A percentile compares a stretch with the other conserved stretches of the same genome.
Evolutionary conservation across 805 yeast species (phyloP).

Genomic region (Candida alai): DNA sequence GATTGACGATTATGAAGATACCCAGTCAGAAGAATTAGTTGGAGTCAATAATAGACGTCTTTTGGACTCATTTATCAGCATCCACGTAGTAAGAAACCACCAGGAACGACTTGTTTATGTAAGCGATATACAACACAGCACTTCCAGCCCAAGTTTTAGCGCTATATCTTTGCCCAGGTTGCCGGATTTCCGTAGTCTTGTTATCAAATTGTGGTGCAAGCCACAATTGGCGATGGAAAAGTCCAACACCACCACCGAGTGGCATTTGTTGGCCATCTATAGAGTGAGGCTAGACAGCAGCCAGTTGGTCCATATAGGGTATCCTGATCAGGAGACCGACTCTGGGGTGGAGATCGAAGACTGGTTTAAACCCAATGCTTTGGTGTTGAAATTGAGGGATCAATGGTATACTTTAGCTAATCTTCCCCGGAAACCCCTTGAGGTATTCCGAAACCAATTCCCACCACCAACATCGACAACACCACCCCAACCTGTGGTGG

Average conservation of each 20-base stretch:
- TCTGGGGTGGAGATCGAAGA: conserved; percentile 7
- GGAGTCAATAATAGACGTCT: conserved; percentile 14
- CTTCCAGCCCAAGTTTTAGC: conserved; percentile 26
- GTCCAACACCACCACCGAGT: conserved; percentile 9
- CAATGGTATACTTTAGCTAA: conserved; percentile 17
- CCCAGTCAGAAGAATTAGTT: conserved; percentile 7
- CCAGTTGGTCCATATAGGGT: conserved; percentile 11
- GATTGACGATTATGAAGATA: not conserved
- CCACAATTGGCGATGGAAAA: not conserved
- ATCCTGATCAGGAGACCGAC: too few species aligned
- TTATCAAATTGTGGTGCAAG: conserved; percentile 19
- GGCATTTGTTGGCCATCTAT: conserved; percentile 19
- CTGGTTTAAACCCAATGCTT: conserved; percentile 17
- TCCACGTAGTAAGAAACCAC: conserved; percentile 16
- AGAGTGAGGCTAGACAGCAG: conserved; percentile 14
- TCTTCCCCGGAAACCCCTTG: too few species aligned
- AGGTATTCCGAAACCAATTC: too few species aligned
- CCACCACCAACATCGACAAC: not conserved
- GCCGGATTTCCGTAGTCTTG: conserved; percentile 10
- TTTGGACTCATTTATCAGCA: conserved; percentile 24
- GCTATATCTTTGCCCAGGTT: conserved; percentile 22
- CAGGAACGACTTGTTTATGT: conserved; percentile 22
- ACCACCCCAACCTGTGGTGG: not conserved
- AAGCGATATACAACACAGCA: conserved; percentile 24
- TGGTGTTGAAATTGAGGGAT: conserved; percentile 18